A percentile compares a stretch with the other conserved stretches of the same genome.
These are phyloP conservation scores for Boletus pseudopeckii DNA, from an alignment of 768 basidiomycete genomes.

Conservation along the genomic window DNA sequence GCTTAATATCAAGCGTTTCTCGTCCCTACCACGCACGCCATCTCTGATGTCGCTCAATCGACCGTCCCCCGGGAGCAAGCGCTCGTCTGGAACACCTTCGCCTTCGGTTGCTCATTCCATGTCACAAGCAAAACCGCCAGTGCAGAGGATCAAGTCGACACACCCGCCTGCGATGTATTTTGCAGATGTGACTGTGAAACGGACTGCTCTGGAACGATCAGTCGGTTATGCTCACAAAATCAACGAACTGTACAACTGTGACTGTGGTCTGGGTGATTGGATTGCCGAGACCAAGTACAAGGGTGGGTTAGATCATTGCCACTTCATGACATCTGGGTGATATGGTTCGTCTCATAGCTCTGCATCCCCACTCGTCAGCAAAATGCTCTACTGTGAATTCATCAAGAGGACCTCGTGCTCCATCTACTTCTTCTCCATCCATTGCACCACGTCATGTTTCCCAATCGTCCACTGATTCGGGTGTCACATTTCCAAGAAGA, in stretches of 20 bases:
- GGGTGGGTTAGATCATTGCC: slow-evolving; percentile 39
- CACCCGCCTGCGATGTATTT: slow-evolving; percentile 71
- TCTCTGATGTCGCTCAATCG: slow-evolving; percentile 46
- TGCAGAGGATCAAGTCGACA: slow-evolving; percentile 33
- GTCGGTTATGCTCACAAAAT: slow-evolving; percentile 76
- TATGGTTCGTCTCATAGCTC: slow-evolving; percentile 8
- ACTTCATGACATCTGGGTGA: slow-evolving; percentile 2
- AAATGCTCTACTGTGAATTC: slow-evolving; percentile 28
- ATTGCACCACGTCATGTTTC: slow-evolving; percentile 67
- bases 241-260: slow-evolving; percentile 71
- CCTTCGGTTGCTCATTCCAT: slow-evolving; percentile 35
- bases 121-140: slow-evolving; percentile 16
- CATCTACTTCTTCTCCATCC: slow-evolving; percentile 41
- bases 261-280: slow-evolving; percentile 82
- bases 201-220: slow-evolving; percentile 64
- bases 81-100: slow-evolving; percentile 24
- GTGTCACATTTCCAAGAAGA: slow-evolving; percentile 75
- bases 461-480: slow-evolving; percentile 67
- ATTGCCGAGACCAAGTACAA: slow-evolving; percentile 50
- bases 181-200: slow-evolving; percentile 56
- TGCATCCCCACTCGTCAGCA: slow-evolving; percentile 19
- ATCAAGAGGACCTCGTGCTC: slow-evolving; percentile 24
- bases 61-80: slow-evolving; percentile 21
- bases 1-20: slow-evolving; percentile 41
- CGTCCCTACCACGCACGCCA: slow-evolving; percentile 64